Evolutionary conservation across 805 yeast species (phyloP).

Genomic region (Gaillardinia entomophila): DNA sequence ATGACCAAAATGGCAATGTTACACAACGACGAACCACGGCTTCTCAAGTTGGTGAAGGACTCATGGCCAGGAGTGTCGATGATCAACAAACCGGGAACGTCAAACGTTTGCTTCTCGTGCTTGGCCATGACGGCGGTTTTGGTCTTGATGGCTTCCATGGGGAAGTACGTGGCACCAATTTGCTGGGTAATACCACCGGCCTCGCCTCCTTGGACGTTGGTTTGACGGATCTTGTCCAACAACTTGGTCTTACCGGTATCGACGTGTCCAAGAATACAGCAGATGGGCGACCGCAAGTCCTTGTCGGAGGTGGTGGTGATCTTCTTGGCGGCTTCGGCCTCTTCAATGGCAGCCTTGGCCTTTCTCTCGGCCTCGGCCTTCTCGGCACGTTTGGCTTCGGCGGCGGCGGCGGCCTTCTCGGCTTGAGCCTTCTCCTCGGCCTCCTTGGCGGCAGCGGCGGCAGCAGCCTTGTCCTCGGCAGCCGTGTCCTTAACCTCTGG

Average conservation of each 20-base stretch:
- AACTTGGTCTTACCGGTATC: slow-evolving; percentile 99
- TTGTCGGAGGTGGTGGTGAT: slow-evolving; percentile 24
- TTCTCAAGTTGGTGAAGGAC: slow-evolving; percentile 93
- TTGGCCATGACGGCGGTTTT: slow-evolving; percentile 89
- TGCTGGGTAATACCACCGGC: slow-evolving; percentile 99
- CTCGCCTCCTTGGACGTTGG: slow-evolving; percentile 99
- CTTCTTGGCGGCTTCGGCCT: slow-evolving; percentile 6
- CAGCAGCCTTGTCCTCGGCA: slow-evolving; percentile 7
- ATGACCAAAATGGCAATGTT: slow-evolving; percentile 97
- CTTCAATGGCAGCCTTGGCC: slow-evolving; percentile 23
- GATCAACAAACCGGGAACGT: slow-evolving; percentile 94
- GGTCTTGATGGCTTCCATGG: slow-evolving; percentile 85
- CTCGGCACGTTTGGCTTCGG: slow-evolving; percentile 22
- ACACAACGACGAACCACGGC: slow-evolving; percentile 98
- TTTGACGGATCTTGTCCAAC: slow-evolving; percentile 94
- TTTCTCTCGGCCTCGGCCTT: slow-evolving; percentile 21
- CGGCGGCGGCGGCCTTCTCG: no score
- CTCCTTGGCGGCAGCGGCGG: slow-evolving; percentile 10
- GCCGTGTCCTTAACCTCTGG: slow-evolving; percentile 24
- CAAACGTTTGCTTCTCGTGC: slow-evolving; percentile 78
- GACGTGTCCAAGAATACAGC: slow-evolving; percentile 98
- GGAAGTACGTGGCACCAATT: slow-evolving; percentile 99
- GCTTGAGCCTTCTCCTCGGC: slow-evolving; percentile 16
- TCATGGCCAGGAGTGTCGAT: slow-evolving; percentile 99
- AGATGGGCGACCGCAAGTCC: slow-evolving; percentile 94